Conservation (phyloP, 257 asterid genomes). For the Solanum paucissectum region DNA sequence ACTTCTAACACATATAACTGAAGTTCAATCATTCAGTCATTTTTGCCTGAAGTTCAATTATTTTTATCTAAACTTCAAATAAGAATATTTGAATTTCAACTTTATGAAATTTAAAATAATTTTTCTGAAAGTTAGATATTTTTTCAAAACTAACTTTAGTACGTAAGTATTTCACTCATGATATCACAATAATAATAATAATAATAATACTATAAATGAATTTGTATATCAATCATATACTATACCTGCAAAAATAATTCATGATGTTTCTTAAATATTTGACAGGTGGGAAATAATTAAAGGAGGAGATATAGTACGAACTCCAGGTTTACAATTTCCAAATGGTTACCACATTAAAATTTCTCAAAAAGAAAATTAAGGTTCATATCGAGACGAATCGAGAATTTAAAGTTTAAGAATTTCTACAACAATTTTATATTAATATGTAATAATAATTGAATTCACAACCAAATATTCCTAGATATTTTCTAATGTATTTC, state of each 20-base stretch:
- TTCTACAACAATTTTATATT: not conserved
- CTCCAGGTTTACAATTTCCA: constrained; percentile 85
- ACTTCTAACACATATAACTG: not conserved
- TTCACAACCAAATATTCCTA: no score
- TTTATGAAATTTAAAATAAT: no score
- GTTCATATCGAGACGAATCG: not conserved
- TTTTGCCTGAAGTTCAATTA: not conserved
- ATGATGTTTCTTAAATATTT: not conserved
- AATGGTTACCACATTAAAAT: constrained; percentile 51
- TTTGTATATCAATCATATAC: not conserved
- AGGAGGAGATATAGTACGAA: constrained; percentile 65
- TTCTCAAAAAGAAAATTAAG: constrained; percentile 14
- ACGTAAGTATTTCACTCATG: not conserved
- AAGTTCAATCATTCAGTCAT: not conserved
- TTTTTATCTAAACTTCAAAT: no score
- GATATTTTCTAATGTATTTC: not conserved
- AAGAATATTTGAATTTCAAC: not conserved
- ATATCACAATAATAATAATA: not conserved
- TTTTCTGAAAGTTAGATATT: no score
- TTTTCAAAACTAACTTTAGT: no score
- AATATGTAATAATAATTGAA: no score
- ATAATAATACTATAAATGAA: not conserved
- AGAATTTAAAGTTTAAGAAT: not conserved
- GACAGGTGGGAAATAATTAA: constrained; percentile 48
- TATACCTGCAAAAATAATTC: not conserved